These are phyloP conservation scores for Teratosphaeria destructans DNA, from an alignment of 2,329 filamentous ascomycete genomes.

Conservation along the genomic window DNA sequence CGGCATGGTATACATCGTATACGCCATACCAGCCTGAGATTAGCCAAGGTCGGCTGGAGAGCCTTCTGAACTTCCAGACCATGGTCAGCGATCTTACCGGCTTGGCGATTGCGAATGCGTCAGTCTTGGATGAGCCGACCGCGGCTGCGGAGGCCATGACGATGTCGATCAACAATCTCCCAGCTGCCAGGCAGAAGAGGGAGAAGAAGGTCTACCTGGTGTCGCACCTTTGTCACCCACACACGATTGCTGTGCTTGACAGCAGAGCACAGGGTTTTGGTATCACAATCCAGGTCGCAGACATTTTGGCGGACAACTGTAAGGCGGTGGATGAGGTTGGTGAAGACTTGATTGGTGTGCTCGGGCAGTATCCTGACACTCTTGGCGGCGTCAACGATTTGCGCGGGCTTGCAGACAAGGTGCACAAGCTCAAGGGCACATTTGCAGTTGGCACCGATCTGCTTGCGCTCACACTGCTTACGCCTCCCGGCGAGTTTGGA, in stretches of 20 bases:
- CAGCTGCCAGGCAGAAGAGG: slow-evolving; percentile 60
- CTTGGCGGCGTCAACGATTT: slow-evolving; percentile 71
- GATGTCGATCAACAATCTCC: slow-evolving; percentile 68
- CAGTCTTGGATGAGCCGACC: slow-evolving; percentile 80
- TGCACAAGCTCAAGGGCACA: slow-evolving; percentile 67
- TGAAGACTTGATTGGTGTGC: slow-evolving; percentile 73
- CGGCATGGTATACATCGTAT: slow-evolving; percentile 96
- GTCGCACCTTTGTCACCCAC: slow-evolving; percentile 70
- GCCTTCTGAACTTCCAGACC: slow-evolving; percentile 90
- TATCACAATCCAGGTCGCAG: slow-evolving; percentile 63
- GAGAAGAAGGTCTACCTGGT: slow-evolving; percentile 74
- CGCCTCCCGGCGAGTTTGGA: slow-evolving; percentile 85
- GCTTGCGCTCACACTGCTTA: slow-evolving; percentile 74
- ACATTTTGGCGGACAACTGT: slow-evolving; percentile 56
- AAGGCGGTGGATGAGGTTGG: slow-evolving; percentile 62
- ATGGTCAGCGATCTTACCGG: slow-evolving; percentile 81
- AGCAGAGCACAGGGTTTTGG: slow-evolving; percentile 87
- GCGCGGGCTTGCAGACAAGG: slow-evolving; percentile 59
- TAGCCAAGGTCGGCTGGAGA: slow-evolving; percentile 87
- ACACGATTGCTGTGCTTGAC: slow-evolving; percentile 73
- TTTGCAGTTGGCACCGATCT: slow-evolving; percentile 86
- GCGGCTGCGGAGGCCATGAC: slow-evolving; percentile 95
- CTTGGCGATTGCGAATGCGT: slow-evolving; percentile 81
- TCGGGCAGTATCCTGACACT: slow-evolving; percentile 93
- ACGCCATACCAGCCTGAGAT: slow-evolving; percentile 97